Conservation (phyloP, 139 green algal genomes). For the Raphidocelis subcapitata region DNA sequence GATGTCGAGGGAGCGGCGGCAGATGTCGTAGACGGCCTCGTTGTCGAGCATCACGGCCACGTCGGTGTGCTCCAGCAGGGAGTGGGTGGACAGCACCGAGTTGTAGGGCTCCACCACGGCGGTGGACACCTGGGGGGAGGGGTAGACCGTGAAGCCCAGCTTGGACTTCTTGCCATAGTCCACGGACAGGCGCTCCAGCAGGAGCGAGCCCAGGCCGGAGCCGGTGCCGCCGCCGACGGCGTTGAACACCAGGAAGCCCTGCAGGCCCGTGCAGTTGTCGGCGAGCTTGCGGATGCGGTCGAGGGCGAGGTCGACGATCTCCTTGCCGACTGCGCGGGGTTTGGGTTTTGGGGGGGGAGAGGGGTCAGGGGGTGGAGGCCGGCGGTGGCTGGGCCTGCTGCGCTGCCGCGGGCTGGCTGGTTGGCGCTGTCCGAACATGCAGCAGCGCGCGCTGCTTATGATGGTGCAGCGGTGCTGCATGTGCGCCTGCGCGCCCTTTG, state of each 20-base stretch:
- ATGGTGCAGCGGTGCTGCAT: no score
- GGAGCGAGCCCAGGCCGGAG: conserved; percentile 93
- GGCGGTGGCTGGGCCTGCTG: no score
- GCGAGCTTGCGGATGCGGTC: conserved; percentile 96
- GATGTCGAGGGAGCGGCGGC: conserved; percentile 94
- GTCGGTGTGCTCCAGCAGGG: conserved; percentile 97
- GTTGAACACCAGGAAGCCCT: conserved; percentile 98
- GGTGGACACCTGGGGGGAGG: conserved; percentile 91
- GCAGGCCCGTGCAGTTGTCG: conserved; percentile 96
- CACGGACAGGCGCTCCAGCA: conserved; percentile 96
- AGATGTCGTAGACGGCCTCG: conserved; percentile 98
- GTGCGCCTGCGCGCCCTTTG: no score
- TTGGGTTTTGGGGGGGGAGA: no score
- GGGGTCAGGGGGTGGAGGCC: no score
- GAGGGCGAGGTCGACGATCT: conserved; percentile 95
- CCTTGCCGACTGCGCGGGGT: conserved; percentile 86
- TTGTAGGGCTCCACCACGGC: conserved; percentile 97
- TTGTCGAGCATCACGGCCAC: conserved; percentile 97
- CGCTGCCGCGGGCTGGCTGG: no score
- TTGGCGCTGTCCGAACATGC: no score
- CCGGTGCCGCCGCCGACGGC: conserved; percentile 93
- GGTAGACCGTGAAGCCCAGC: conserved; percentile 97
- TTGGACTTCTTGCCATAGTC: conserved; percentile 99
- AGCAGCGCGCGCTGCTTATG: no score
- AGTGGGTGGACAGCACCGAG: conserved; percentile 96